Evolutionary conservation across 768 basidiomycete species (phyloP).

Genomic region (Russula abietina): DNA sequence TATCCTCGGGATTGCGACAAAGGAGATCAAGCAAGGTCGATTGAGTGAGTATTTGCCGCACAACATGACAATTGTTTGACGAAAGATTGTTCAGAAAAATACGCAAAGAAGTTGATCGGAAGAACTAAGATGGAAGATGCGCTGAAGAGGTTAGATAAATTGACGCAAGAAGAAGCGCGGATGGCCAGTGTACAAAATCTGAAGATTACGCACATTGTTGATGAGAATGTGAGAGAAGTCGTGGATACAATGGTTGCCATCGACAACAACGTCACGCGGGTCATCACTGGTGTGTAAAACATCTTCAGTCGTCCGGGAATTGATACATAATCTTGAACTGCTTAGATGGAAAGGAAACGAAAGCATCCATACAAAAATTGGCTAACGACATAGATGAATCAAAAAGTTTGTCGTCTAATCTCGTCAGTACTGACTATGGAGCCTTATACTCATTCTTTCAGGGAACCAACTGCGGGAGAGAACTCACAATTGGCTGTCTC

Average conservation of each 20-base stretch:
- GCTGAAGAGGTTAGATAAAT: neutral
- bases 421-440: neutral
- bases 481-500: conserved; percentile 2
- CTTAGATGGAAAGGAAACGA: neutral
- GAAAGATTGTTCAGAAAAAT: neutral
- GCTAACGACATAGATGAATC: neutral
- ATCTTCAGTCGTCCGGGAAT: no score
- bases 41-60: neutral
- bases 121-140: neutral
- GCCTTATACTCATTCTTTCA: neutral
- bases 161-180: neutral
- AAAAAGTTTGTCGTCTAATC: neutral
- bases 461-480: neutral
- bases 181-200: neutral
- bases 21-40: neutral
- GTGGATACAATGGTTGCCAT: neutral
- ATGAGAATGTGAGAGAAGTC: neutral
- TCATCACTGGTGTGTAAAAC: neutral
- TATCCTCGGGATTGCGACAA: neutral
- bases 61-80: neutral
- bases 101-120: neutral
- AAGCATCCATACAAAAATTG: no score
- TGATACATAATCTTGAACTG: neutral
- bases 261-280: neutral
- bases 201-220: neutral